A percentile compares a stretch with the other conserved stretches of the same genome.
These are phyloP conservation scores for Exophiala bonariae DNA, from an alignment of 2,329 filamentous ascomycete species.

Conservation along the genomic window DNA sequence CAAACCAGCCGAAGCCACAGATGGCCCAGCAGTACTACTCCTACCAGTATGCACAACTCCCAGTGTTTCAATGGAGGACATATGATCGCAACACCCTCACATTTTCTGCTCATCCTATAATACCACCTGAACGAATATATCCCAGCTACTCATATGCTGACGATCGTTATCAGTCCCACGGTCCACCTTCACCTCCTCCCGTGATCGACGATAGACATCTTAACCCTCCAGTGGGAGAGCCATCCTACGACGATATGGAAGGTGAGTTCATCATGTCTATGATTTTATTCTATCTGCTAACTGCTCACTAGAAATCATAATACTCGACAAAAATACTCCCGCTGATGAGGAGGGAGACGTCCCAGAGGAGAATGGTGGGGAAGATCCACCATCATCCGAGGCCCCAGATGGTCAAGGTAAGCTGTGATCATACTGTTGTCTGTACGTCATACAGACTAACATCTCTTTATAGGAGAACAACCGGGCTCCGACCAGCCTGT, in stretches of 20 bases:
- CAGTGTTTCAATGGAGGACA: constrained; percentile 43
- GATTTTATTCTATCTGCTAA: constrained; percentile 32
- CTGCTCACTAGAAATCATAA: constrained; percentile 25
- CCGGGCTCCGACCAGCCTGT: constrained; percentile 25
- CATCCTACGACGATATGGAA: constrained; percentile 11
- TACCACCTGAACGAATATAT: constrained; percentile 18
- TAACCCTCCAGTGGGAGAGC: constrained; percentile 2
- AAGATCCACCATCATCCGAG: background rate
- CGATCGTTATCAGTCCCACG: constrained; percentile 19
- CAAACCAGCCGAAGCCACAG: constrained; percentile 34
- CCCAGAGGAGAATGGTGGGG: constrained; percentile 10
- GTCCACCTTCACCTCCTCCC: constrained; percentile 2
- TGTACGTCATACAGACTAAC: background rate
- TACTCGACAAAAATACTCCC: background rate
- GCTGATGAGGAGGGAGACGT: constrained; percentile 36
- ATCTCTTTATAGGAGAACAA: constrained; percentile 4
- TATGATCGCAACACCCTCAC: constrained; percentile 42
- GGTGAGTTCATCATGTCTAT: constrained; percentile 7
- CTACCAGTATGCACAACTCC: constrained; percentile 45
- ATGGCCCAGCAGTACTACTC: constrained; percentile 33
- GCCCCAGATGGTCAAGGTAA: constrained; percentile 10
- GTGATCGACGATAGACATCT: constrained; percentile 4
- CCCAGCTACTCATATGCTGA: constrained; percentile 23
- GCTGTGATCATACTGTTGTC: background rate
- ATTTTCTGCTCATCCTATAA: constrained; percentile 37